Base-by-base conservation (phyloP, 1,284 basidiomycete genomes). In the Cutaneotrichosporon sp. region DNA sequence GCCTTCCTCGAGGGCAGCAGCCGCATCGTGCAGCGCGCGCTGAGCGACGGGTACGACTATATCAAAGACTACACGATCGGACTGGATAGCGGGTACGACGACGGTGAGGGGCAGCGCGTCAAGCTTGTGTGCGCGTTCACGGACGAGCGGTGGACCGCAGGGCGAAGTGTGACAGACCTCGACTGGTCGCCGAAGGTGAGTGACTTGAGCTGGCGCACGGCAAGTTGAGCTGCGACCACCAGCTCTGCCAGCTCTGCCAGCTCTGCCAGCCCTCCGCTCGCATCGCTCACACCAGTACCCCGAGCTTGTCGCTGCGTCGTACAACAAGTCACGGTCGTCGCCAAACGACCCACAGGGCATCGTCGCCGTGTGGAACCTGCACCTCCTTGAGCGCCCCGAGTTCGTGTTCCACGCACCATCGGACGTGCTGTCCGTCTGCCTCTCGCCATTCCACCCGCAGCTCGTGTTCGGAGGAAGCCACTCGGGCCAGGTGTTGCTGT, bases 391-490 rank as follows among this genome's bases (percentile, higher is more conserved):
- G 72, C 85, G 95, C 67, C 95, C 97, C 20, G 97, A 99, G 77
- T 99, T 97, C 70, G 86, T 97, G 54, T 98, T 99, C 80, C 94
- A 98, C 77, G 94, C 97, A 1, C 18, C 80, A 95, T 97, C 95
- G 33, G 97, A 99, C 73, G 94, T 99, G 16, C 86, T 99, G 14
- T 95, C 94, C 1, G 92, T 97, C 4, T 88, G 89, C 16, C 98
- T 99, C 77, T 97, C 95, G 0, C 95, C 97, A 0, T 99, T 97
- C 80, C 95, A 99, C 77, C 91, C 97, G 1, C 98, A 97, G 69
- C 86, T 99, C 9, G 86, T 99, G 46, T 95, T 98, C 68, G 97
- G 97, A 56, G 97, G 97, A 13, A 97, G 95, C 13, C 98, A 99
- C 77, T 95, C 93, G 29, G 97, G 97, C 9, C 97, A 99, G 81